Conservation (phyloP, 2,329 filamentous ascomycete species). For the Pestalotiopsis sp. region DNA sequence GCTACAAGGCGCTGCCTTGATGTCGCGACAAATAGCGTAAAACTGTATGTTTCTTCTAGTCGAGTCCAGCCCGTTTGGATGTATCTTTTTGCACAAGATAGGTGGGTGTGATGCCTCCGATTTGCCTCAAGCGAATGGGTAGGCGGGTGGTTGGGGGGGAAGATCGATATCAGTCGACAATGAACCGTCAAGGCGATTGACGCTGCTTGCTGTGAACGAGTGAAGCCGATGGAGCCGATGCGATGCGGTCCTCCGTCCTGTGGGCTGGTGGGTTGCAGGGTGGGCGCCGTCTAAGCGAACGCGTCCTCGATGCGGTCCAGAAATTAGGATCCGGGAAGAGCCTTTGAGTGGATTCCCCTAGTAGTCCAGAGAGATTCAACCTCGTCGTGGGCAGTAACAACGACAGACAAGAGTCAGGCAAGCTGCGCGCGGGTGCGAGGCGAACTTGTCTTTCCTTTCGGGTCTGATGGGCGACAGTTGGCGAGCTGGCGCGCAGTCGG, state of each 20-base stretch:
- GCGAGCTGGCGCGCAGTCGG: not conserved
- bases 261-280: slow-evolving; percentile 18
- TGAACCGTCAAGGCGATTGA: slow-evolving; percentile 45
- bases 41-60: slow-evolving; percentile 19
- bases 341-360: slow-evolving; percentile 28
- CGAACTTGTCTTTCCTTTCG: not conserved
- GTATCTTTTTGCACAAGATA: slow-evolving; percentile 23
- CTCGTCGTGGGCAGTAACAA: slow-evolving; percentile 30
- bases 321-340: slow-evolving; percentile 34
- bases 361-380: slow-evolving; percentile 39
- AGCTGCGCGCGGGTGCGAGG: slow-evolving; percentile 32
- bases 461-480: slow-evolving; percentile 31
- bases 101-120: slow-evolving; percentile 33
- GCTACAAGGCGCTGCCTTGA: slow-evolving; percentile 28
- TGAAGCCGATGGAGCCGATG: slow-evolving; percentile 24
- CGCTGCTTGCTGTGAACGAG: slow-evolving; percentile 30
- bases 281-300: slow-evolving; percentile 3
- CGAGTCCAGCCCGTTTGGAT: slow-evolving; percentile 51
- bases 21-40: slow-evolving; percentile 12
- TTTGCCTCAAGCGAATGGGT: slow-evolving; percentile 50
- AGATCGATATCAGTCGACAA: slow-evolving; percentile 26
- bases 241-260: slow-evolving; percentile 26
- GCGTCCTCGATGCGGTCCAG: slow-evolving; percentile 23
- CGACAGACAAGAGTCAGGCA: slow-evolving; percentile 31
- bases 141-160: slow-evolving; percentile 21